These are phyloP conservation scores for Hypoxylon sp. DNA, from an alignment of 2,329 filamentous ascomycete species.

Conservation along the genomic window DNA sequence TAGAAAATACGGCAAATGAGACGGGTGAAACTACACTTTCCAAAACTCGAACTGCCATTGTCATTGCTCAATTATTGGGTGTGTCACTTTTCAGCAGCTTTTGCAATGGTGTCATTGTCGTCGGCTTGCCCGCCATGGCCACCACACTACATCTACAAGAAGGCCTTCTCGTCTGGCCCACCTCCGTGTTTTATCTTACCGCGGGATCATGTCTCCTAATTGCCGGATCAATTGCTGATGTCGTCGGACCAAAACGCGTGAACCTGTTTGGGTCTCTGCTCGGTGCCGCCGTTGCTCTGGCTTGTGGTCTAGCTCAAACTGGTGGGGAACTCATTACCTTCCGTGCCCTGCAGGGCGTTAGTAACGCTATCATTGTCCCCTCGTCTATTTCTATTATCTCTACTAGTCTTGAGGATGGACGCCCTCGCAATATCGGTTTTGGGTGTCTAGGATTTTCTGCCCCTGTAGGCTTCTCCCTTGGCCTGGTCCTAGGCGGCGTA, in stretches of 20 bases:
- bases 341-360: slow-evolving; percentile 6
- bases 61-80: slow-evolving; percentile 1
- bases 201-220: not conserved
- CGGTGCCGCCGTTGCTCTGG: not conserved
- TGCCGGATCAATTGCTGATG: slow-evolving; percentile 7
- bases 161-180: slow-evolving; percentile 10
- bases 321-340: slow-evolving; percentile 9
- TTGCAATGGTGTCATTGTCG: slow-evolving; percentile 3
- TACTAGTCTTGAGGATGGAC: not conserved
- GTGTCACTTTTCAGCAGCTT: slow-evolving; percentile 11
- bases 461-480: slow-evolving; percentile 6
- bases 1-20: not conserved
- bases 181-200: slow-evolving; percentile 8
- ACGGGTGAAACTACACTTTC: not conserved
- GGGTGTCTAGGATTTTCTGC: not conserved
- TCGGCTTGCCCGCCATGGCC: slow-evolving; percentile 6
- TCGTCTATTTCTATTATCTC: not conserved
- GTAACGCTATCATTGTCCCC: not conserved
- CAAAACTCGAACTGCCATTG: not conserved
- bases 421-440: slow-evolving; percentile 7
- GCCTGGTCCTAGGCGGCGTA: slow-evolving; percentile 8
- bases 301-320: slow-evolving; percentile 2
- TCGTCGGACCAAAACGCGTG: slow-evolving; percentile 2
- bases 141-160: not conserved
- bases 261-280: slow-evolving; percentile 8